Base-by-base conservation (phyloP, 768 basidiomycete genomes). In the Phylloporus arenicola region DNA sequence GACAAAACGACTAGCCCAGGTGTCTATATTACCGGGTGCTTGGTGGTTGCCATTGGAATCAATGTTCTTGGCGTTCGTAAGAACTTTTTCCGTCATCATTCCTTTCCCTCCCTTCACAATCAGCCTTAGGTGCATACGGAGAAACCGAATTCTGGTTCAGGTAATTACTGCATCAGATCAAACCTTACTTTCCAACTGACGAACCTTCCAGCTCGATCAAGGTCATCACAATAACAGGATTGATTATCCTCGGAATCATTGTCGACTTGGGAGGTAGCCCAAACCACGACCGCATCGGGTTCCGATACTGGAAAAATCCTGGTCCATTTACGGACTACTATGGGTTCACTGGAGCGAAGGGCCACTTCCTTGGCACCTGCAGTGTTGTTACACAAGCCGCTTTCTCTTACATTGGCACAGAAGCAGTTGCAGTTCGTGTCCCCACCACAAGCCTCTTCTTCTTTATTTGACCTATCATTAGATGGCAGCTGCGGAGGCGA, bases 391-490 rank as follows among this genome's bases (percentile, higher is more conserved):
- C 72, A 10, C 78, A 81, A 58, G 83, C 82, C 14, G 78, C 77
- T 3, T 83, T 83, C 68, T 75, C 79, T 10, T 82, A 73, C 62
- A 71, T 78, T 22, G 83, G 83, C 11, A 79, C 81, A 1, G 82
- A 84, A 59, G 66, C 68, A 30, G 75, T 75, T 17, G 75, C 73
- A 39, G 70, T 74, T 50, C 54, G 65, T 63, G 1, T 48, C 31
- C n/a, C 27, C 9, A 0, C 22, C 20, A 5, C 3, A 22, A 16
- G 19, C 16, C 43, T 20, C 37, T 24, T 22, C 41, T 30, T n/a
- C 45, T 31, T 7, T 16, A 3, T 35, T 39, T 53, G 34, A 53
- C 46, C 40, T 13, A 13, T 31, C 7, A 1, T 5, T 19, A 72
- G 71, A 64, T 73, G 14, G 70, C 76, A 1, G 76, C 74, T 25